These are phyloP conservation scores for Striga hermonthica DNA, from an alignment of 305 asterid genomes.

Conservation along the genomic window DNA sequence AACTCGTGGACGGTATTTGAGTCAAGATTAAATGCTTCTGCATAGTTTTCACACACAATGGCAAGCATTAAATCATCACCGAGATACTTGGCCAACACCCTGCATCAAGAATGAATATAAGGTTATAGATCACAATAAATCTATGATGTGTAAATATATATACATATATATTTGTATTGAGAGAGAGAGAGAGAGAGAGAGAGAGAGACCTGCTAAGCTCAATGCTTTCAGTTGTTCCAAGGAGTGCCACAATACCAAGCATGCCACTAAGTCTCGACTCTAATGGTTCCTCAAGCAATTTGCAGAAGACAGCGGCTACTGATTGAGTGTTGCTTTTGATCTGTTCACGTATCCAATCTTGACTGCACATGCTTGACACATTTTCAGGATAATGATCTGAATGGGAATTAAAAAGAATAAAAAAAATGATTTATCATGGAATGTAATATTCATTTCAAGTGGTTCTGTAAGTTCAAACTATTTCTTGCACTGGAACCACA, in stretches of 20 bases:
- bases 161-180: not conserved
- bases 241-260: slow-evolving; percentile 60
- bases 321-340: slow-evolving; percentile 37
- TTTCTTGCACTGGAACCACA: not conserved
- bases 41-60: slow-evolving; percentile 48
- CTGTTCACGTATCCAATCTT: slow-evolving; percentile 30
- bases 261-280: slow-evolving; percentile 31
- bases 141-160: not conserved
- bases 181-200: not conserved
- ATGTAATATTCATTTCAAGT: not conserved
- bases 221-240: slow-evolving; percentile 48
- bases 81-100: slow-evolving; percentile 53
- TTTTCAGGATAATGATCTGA: slow-evolving; percentile 28
- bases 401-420: slow-evolving; percentile 29
- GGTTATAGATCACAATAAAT: not conserved
- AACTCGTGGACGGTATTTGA: slow-evolving; percentile 30
- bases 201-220: slow-evolving; percentile 57
- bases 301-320: slow-evolving; percentile 53
- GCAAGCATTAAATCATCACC: slow-evolving; percentile 71
- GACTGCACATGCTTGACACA: slow-evolving; percentile 22
- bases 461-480: not conserved
- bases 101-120: slow-evolving; percentile 29
- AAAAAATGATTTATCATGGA: not conserved
- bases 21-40: slow-evolving; percentile 41
- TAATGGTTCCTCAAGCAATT: slow-evolving; percentile 25